Evolutionary conservation across 2,329 filamentous ascomycete genomes (phyloP).

Genomic region (Leptoxyphium fumago): DNA sequence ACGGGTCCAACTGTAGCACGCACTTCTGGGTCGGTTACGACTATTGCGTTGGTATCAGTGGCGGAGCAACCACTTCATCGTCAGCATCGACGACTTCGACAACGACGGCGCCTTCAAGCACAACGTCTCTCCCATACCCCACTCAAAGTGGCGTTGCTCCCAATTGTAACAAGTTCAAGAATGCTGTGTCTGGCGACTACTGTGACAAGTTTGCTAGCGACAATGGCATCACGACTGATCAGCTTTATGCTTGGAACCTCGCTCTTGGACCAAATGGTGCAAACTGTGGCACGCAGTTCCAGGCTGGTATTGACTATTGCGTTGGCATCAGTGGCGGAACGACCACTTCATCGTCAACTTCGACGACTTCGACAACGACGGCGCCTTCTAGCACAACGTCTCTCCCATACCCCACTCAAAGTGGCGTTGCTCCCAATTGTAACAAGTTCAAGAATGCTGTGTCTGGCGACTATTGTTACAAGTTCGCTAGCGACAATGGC

Average conservation of each 20-base stretch:
- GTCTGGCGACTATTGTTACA: too few relatives aligned
- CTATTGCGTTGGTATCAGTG: constrained; percentile 5
- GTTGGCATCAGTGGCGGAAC: constrained; percentile 1
- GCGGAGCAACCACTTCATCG: too few relatives aligned
- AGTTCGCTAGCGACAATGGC: too few relatives aligned
- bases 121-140: neutral
- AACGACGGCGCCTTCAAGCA: too few relatives aligned
- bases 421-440: too few relatives aligned
- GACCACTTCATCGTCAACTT: too few relatives aligned
- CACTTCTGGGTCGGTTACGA: constrained; percentile 5
- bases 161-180: constrained; percentile 7
- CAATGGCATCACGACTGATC: neutral
- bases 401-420: too few relatives aligned
- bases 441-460: neutral
- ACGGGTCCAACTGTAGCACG: constrained; percentile 7
- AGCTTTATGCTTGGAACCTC: constrained; percentile 8
- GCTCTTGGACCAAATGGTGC: constrained; percentile 6
- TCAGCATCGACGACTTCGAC: too few relatives aligned
- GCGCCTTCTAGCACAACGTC: neutral
- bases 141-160: too few relatives aligned
- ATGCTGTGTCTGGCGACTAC: constrained; percentile 4
- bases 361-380: too few relatives aligned
- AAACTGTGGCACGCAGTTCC: constrained; percentile 6
- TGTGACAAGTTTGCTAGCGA: constrained; percentile 5
- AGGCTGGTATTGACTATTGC: constrained; percentile 6